Evolutionary conservation across 2,329 filamentous ascomycete species (phyloP).

Genomic region (Mycosphaerella arachidis): DNA sequence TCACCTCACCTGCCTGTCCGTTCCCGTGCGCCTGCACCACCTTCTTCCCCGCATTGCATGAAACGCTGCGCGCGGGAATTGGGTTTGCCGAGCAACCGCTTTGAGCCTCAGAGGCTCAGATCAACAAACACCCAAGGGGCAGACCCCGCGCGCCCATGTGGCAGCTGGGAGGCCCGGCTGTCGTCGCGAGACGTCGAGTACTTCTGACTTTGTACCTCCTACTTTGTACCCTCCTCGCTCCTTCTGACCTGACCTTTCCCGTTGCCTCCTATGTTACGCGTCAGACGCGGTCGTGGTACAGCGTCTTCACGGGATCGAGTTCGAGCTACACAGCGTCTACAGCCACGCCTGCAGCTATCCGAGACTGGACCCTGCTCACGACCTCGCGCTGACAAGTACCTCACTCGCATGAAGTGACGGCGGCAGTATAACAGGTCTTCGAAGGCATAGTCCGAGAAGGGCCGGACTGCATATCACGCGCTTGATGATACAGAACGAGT

Average conservation of each 20-base stretch:
- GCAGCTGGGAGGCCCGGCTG: not conserved
- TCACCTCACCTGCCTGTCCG: not conserved
- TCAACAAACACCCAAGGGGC: not conserved
- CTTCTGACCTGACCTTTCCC: not conserved
- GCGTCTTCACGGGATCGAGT: not conserved
- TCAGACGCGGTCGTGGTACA: not conserved
- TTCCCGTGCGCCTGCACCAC: not conserved
- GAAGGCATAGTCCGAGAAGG: not conserved
- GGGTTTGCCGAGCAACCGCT: not conserved
- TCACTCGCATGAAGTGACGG: not conserved
- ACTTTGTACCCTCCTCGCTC: not conserved
- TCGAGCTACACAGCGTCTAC: not conserved
- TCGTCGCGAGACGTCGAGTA: not conserved
- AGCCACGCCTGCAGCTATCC: not conserved
- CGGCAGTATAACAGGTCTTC: not conserved
- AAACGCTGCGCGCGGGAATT: not conserved
- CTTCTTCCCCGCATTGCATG: not conserved
- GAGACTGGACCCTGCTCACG: not conserved
- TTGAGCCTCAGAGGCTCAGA: not conserved
- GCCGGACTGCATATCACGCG: not conserved
- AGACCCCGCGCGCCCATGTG: not conserved
- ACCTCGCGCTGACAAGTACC: not conserved
- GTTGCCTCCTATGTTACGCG: not conserved
- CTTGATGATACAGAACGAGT: conserved; percentile 21
- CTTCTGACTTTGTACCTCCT: not conserved